phyloP scores from a whole-genome alignment of 352 stramenopile genomes.

The Pseudoperonospora humuli region DNA sequence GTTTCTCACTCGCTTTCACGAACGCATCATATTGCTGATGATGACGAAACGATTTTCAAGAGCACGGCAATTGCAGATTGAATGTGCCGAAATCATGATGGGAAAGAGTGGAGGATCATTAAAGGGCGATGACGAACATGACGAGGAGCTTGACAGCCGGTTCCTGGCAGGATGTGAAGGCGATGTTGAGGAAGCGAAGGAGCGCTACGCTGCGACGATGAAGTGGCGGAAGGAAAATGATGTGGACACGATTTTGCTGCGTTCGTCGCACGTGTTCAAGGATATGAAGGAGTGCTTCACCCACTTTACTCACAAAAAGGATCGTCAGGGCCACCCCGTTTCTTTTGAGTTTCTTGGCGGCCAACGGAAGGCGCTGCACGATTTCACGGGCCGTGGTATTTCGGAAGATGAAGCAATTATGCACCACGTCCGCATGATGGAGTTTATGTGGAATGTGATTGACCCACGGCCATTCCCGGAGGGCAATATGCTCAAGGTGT shows the following conservation, averaged over 20 bases:
- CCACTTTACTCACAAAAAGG: constrained; percentile 64
- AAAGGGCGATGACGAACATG: constrained; percentile 17
- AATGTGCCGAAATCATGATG: constrained; percentile 33
- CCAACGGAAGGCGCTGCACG: constrained; percentile 53
- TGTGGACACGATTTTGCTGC: constrained; percentile 59
- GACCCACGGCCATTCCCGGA: constrained; percentile 52
- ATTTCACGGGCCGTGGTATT: constrained; percentile 44
- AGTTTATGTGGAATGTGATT: constrained; percentile 64
- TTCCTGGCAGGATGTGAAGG: constrained; percentile 66
- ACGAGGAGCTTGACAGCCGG: constrained; percentile 37
- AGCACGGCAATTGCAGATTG: constrained; percentile 27
- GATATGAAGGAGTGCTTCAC: constrained; percentile 56
- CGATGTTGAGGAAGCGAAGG: constrained; percentile 59
- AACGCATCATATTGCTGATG: constrained; percentile 41
- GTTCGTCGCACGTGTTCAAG: constrained; percentile 43
- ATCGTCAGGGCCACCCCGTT: constrained; percentile 48
- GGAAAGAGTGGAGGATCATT: constrained; percentile 34
- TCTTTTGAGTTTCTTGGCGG: constrained; percentile 49
- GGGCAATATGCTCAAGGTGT: constrained; percentile 61
- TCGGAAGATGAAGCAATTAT: constrained; percentile 51
- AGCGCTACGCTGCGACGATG: constrained; percentile 47
- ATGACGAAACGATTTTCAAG: constrained; percentile 42
- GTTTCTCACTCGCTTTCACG: constrained; percentile 49
- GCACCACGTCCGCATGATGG: constrained; percentile 58
- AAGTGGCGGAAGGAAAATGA: constrained; percentile 63